Percentiles rank a stretch among this genome's conserved stretches.
Conservation (phyloP, 352 stramenopile species). For the Globisporangium paroecandrum region DNA sequence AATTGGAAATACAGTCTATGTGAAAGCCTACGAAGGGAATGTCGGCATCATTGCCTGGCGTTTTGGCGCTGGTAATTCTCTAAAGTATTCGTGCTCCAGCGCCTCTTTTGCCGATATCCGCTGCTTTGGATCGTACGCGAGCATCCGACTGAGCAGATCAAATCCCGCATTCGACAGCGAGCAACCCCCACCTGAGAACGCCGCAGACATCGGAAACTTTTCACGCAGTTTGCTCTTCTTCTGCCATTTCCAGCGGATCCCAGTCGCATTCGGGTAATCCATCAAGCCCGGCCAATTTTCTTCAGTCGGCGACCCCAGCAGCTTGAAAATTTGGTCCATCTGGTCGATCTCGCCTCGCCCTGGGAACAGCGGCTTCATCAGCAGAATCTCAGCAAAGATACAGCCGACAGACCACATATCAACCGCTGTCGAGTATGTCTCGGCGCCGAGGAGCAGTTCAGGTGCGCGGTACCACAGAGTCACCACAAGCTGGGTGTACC, state of each 20-base stretch:
- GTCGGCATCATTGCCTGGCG: constrained; percentile 76
- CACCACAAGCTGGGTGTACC: constrained; percentile 91
- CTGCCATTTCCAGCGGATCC: constrained; percentile 63
- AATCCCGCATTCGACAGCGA: constrained; percentile 75
- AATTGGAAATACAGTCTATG: not conserved
- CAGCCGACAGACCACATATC: constrained; percentile 97
- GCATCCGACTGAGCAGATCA: constrained; percentile 59
- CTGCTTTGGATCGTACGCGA: constrained; percentile 65
- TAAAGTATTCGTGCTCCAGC: constrained; percentile 80
- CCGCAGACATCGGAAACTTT: constrained; percentile 65
- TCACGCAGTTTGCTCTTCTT: constrained; percentile 65
- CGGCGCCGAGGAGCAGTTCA: constrained; percentile 91
- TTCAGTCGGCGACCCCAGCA: constrained; percentile 89
- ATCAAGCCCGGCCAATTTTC: constrained; percentile 86
- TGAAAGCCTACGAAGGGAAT: constrained; percentile 38
- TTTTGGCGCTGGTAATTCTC: constrained; percentile 61
- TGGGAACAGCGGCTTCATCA: constrained; percentile 91
- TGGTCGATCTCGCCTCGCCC: constrained; percentile 94
- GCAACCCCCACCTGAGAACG: constrained; percentile 49
- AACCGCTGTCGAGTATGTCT: constrained; percentile 91
- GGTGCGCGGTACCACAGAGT: constrained; percentile 94
- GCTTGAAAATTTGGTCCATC: constrained; percentile 95
- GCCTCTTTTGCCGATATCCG: constrained; percentile 80
- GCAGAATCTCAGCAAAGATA: constrained; percentile 96
- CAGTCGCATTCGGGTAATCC: constrained; percentile 59